Evolutionary conservation across 1,284 basidiomycete species (phyloP).

Genomic region (Microbotryum intermedium): DNA sequence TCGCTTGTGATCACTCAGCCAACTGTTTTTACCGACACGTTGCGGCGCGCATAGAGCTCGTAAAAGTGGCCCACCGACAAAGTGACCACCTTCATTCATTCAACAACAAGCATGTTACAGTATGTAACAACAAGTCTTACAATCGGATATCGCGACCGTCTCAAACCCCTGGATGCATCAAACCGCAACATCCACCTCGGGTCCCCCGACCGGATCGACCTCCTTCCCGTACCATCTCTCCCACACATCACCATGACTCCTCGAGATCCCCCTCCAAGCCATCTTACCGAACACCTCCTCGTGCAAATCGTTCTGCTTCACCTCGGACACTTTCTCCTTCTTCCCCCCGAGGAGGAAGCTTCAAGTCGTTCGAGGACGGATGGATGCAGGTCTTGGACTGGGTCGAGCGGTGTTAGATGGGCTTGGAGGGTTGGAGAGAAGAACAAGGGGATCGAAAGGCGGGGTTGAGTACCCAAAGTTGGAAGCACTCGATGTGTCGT

Average conservation of each 20-base stretch:
- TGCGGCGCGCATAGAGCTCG: no score
- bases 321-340: conserved; percentile 1
- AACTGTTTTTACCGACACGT: no score
- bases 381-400: not conserved
- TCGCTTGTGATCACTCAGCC: no score
- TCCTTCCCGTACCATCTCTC: conserved; percentile 10
- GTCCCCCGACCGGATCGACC: conserved; percentile 10
- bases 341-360: not conserved
- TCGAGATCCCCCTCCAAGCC: conserved; percentile 21
- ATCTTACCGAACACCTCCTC: conserved; percentile 15
- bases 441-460: conserved; percentile 26
- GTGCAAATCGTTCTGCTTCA: conserved; percentile 15
- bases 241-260: conserved; percentile 15
- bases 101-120: no score
- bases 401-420: conserved; percentile 1
- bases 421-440: conserved; percentile 12
- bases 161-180: no score
- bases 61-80: no score
- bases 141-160: no score
- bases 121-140: no score
- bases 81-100: no score
- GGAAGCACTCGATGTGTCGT: conserved; percentile 23
- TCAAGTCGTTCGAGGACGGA: not conserved
- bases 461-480: not conserved
- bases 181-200: no score